These are phyloP conservation scores for Fusarium citri DNA, from an alignment of 2,329 filamentous ascomycete genomes.

Conservation along the genomic window DNA sequence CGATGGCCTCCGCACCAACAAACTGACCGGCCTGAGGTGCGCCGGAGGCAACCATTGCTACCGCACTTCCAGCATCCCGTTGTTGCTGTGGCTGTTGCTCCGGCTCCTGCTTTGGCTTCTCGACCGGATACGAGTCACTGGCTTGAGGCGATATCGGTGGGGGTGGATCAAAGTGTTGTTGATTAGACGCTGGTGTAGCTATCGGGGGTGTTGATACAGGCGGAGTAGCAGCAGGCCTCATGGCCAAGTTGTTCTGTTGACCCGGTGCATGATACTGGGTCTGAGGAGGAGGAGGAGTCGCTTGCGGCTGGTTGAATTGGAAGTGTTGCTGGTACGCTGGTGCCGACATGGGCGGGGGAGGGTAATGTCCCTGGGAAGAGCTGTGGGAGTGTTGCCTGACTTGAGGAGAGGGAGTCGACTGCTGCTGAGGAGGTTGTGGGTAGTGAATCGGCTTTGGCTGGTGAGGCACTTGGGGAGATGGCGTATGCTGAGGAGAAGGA, in stretches of 20 bases:
- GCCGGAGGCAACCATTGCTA: conserved; percentile 51
- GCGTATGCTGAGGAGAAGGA: conserved; percentile 44
- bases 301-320: conserved; percentile 43
- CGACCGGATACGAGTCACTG: conserved; percentile 43
- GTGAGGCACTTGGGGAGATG: conserved; percentile 41
- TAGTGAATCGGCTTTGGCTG: conserved; percentile 34
- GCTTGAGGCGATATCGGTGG: conserved; percentile 42
- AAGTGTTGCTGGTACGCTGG: conserved; percentile 41
- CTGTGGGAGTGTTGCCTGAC: conserved; percentile 41
- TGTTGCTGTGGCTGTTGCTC: conserved; percentile 41
- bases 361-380: conserved; percentile 32
- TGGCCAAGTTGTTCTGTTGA: conserved; percentile 37
- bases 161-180: conserved; percentile 46
- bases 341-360: conserved; percentile 41
- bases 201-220: conserved; percentile 44
- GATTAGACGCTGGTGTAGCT: conserved; percentile 38
- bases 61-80: conserved; percentile 41
- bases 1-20: conserved; percentile 67
- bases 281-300: conserved; percentile 37
- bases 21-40: conserved; percentile 67
- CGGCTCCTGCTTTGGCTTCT: conserved; percentile 45
- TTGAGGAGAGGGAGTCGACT: conserved; percentile 40
- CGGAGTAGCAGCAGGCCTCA: conserved; percentile 37
- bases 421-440: conserved; percentile 42
- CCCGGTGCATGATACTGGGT: conserved; percentile 43